These are phyloP conservation scores for Euphorbia peplus DNA, from an alignment of 345 rosid genomes.

Conservation along the genomic window DNA sequence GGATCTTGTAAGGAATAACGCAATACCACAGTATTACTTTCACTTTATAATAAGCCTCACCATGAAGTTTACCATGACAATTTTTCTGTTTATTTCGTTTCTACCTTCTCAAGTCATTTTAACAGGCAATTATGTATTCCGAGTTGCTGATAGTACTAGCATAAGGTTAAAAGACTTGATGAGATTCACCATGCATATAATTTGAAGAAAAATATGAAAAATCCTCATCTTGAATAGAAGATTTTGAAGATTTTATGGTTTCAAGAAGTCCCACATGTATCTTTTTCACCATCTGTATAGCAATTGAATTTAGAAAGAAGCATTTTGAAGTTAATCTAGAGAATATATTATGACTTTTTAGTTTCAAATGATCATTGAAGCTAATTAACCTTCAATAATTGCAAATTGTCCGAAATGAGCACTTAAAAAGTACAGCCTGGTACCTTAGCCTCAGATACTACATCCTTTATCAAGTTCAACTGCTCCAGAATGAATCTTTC, in stretches of 20 bases:
- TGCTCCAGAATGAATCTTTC: constrained; percentile 58
- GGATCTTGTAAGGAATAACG: no score
- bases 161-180: not conserved
- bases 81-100: no score
- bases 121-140: no score
- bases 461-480: constrained; percentile 55
- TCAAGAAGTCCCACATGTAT: not conserved
- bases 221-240: not conserved
- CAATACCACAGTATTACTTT: no score
- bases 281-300: not conserved
- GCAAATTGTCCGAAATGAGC: not conserved
- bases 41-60: no score
- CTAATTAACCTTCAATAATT: not conserved
- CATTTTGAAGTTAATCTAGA: not conserved
- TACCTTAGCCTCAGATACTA: constrained; percentile 61
- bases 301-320: not conserved
- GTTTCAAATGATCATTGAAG: not conserved
- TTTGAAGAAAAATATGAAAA: not conserved
- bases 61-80: no score
- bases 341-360: not conserved
- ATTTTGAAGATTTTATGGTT: not conserved
- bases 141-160: no score
- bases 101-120: no score
- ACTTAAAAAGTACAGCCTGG: constrained; percentile 1
- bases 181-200: not conserved